Conservation (phyloP, 306 rosid genomes). For the Rosa lucieae region DNA sequence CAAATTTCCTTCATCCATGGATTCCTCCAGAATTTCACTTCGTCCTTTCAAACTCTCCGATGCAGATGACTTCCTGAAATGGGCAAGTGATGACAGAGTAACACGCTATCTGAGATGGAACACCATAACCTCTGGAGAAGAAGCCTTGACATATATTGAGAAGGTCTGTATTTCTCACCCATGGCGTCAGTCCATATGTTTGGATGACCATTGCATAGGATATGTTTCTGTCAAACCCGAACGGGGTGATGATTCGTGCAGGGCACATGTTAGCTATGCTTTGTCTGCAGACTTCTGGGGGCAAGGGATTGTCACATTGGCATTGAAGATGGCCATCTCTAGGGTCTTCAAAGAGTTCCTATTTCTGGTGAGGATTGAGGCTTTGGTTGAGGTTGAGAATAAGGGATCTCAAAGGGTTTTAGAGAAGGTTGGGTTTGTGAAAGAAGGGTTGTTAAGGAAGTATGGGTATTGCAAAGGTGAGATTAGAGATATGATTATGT, state of each 20-base stretch:
- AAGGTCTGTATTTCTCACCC: constrained; percentile 49
- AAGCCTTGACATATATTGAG: constrained; percentile 39
- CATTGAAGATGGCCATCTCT: constrained; percentile 36
- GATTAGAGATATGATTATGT: constrained; percentile 32
- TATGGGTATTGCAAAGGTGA: constrained; percentile 53
- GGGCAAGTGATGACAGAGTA: constrained; percentile 37
- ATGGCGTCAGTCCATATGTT: constrained; percentile 48
- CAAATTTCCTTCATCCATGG: not conserved
- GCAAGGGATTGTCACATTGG: constrained; percentile 40
- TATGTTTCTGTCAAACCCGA: constrained; percentile 35
- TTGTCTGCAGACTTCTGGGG: constrained; percentile 53
- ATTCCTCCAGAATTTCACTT: constrained; percentile 29
- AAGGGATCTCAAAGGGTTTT: constrained; percentile 53
- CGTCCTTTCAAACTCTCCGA: constrained; percentile 35
- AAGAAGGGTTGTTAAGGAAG: constrained; percentile 50
- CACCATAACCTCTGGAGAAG: constrained; percentile 36
- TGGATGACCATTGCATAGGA: constrained; percentile 35
- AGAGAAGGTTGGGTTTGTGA: constrained; percentile 48
- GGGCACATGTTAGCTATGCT: constrained; percentile 47
- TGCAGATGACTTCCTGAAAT: constrained; percentile 34
- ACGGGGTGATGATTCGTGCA: constrained; percentile 28
- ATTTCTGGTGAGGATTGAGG: constrained; percentile 44
- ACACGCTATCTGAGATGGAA: constrained; percentile 38
- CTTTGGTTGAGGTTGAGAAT: constrained; percentile 50
- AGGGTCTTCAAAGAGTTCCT: constrained; percentile 37